These are phyloP conservation scores for Epithele typhae DNA, from an alignment of 768 basidiomycete genomes.

Conservation along the genomic window DNA sequence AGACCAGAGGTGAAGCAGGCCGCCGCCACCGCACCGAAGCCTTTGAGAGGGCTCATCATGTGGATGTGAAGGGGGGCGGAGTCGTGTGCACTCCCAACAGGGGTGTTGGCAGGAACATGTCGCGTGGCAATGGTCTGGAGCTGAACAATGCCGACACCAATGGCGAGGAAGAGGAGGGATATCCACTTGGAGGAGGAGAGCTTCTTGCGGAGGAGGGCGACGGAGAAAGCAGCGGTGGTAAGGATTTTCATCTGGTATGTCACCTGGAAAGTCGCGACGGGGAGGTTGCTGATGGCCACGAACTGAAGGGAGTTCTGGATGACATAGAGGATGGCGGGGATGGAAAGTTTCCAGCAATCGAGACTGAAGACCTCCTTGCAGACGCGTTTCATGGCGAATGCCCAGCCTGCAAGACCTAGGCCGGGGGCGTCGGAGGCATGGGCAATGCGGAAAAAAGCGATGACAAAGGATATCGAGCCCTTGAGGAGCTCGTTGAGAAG, in stretches of 20 bases:
- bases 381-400: conserved; percentile 45
- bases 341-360: conserved; percentile 97
- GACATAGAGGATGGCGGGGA: conserved; percentile 92
- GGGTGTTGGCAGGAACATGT: conserved; percentile 28
- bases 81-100: conserved; percentile 68
- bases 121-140: conserved; percentile 57
- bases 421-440: conserved; percentile 27
- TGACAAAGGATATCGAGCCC: conserved; percentile 84
- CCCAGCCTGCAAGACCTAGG: conserved; percentile 31
- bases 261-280: conserved; percentile 96
- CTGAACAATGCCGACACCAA: conserved; percentile 93
- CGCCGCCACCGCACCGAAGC: conserved; percentile 77
- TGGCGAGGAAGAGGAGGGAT: conserved; percentile 80
- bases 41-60: conserved; percentile 77
- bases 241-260: conserved; percentile 99
- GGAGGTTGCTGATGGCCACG: conserved; percentile 91
- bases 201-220: conserved; percentile 72
- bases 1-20: conserved; percentile 90
- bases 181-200: conserved; percentile 80
- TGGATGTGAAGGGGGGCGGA: conserved; percentile 55
- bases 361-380: conserved; percentile 76
- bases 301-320: conserved; percentile 98
- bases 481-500: conserved; percentile 94
- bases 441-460: conserved; percentile 62
- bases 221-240: conserved; percentile 92